Conservation (phyloP, 2,329 filamentous ascomycete species). For the Botrytis fragariae region DNA sequence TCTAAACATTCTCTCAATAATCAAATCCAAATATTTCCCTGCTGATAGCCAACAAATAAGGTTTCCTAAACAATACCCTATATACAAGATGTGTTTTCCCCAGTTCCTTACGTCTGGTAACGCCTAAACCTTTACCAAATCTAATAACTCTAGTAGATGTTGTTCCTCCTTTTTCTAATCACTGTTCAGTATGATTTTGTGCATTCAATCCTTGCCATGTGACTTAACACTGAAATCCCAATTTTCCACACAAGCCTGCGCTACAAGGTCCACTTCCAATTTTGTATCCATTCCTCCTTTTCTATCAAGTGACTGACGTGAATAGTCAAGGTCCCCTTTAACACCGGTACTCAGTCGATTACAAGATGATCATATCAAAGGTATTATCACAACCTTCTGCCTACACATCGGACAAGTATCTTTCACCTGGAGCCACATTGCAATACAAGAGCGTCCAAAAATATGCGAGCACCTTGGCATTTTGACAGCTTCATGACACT, state of each 20-base stretch:
- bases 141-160: neutral
- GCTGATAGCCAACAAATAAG: neutral
- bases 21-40: neutral
- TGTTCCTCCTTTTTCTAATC: neutral
- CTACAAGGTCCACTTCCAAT: neutral
- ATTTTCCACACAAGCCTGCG: neutral
- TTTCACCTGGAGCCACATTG: neutral
- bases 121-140: neutral
- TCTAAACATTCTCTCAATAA: neutral
- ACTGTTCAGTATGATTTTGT: neutral
- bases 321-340: neutral
- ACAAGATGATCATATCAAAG: neutral
- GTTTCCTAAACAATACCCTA: neutral
- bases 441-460: neutral
- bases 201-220: neutral
- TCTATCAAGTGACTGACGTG: neutral
- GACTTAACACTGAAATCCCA: neutral
- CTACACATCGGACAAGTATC: constrained; percentile 7
- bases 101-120: neutral
- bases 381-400: neutral
- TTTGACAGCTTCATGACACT: neutral
- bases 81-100: neutral
- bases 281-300: neutral
- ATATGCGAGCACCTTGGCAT: neutral
- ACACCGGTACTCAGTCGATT: neutral